Evolutionary conservation across 2,329 filamentous ascomycete genomes (phyloP).

Genomic region (Moelleriella libera): DNA sequence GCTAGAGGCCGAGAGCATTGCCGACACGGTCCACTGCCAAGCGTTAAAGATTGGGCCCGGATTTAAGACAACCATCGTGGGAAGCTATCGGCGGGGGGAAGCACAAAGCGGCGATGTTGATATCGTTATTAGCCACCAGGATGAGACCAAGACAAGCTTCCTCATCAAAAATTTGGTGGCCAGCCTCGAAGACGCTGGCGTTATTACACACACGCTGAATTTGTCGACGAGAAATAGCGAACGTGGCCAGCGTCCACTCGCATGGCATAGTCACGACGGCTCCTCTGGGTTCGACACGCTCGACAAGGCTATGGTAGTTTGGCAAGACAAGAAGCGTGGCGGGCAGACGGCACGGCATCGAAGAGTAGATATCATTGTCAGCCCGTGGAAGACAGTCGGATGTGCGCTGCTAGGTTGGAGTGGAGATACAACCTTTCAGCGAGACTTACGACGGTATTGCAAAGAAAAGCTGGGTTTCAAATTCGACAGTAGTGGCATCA

Average conservation of each 20-base stretch:
- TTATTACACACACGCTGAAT: slow-evolving; percentile 71
- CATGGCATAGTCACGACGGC: slow-evolving; percentile 30
- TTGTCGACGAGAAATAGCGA: slow-evolving; percentile 57
- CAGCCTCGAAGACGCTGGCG: slow-evolving; percentile 51
- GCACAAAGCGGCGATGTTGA: slow-evolving; percentile 67
- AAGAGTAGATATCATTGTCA: slow-evolving; percentile 83
- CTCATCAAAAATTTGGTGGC: slow-evolving; percentile 60
- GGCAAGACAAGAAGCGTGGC: slow-evolving; percentile 39
- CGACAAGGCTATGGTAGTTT: slow-evolving; percentile 86
- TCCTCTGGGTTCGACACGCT: slow-evolving; percentile 68
- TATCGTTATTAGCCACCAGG: slow-evolving; percentile 66
- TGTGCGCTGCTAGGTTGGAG: slow-evolving; percentile 84
- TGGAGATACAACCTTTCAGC: slow-evolving; percentile 77
- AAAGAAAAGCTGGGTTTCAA: slow-evolving; percentile 61
- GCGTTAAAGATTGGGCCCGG: slow-evolving; percentile 47
- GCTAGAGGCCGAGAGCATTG: slow-evolving; percentile 58
- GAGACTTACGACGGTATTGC: slow-evolving; percentile 70
- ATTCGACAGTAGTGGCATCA: slow-evolving; percentile 82
- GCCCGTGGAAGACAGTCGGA: slow-evolving; percentile 76
- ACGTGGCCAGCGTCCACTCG: slow-evolving; percentile 49
- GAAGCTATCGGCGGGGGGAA: slow-evolving; percentile 73
- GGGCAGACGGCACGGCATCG: slow-evolving; percentile 41
- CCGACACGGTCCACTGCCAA: slow-evolving; percentile 45
- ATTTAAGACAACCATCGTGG: slow-evolving; percentile 50
- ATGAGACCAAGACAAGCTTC: slow-evolving; percentile 51